These are phyloP conservation scores for Verbascum thapsus DNA, from an alignment of 257 asterid genomes.

Conservation along the genomic window DNA sequence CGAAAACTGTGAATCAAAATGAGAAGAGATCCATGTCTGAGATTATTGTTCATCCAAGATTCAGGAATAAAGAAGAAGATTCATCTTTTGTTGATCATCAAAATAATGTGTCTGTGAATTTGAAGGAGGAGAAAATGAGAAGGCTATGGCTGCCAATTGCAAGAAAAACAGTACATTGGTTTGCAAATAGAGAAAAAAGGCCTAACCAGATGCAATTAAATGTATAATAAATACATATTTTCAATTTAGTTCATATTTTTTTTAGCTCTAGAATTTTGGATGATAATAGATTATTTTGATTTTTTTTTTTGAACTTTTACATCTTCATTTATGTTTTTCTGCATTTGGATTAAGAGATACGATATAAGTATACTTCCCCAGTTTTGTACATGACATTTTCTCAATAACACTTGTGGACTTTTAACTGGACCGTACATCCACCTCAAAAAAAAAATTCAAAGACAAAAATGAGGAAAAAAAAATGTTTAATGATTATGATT, in stretches of 20 bases:
- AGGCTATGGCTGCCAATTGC: constrained; percentile 86
- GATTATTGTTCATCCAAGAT: constrained; percentile 65
- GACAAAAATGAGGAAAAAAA: too few species aligned
- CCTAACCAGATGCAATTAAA: constrained; percentile 18
- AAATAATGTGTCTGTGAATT: constrained; percentile 32
- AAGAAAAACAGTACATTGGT: constrained; percentile 76
- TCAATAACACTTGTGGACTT: too few species aligned
- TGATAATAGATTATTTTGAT: background rate
- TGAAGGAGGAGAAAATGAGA: constrained; percentile 57
- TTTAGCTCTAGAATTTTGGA: constrained; percentile 11
- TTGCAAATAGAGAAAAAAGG: constrained; percentile 62
- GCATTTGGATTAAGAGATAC: too few species aligned
- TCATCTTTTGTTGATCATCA: too few species aligned
- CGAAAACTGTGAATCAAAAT: constrained; percentile 26
- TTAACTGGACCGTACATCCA: too few species aligned
- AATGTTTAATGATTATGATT: too few species aligned
- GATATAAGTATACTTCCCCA: constrained; percentile 14
- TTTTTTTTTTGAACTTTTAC: constrained; percentile 6
- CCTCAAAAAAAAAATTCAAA: too few species aligned
- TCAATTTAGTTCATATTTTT: background rate
- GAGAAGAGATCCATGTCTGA: constrained; percentile 75
- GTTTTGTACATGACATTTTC: constrained; percentile 24
- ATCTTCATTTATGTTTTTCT: too few species aligned
- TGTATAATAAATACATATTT: too few species aligned
- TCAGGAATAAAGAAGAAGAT: constrained; percentile 31